Evolutionary conservation across 495 filamentous ascomycete genomes (phyloP), one percentile per base, ranked within the genome.

Genomic region (Penicillium waksmanii): DNA sequence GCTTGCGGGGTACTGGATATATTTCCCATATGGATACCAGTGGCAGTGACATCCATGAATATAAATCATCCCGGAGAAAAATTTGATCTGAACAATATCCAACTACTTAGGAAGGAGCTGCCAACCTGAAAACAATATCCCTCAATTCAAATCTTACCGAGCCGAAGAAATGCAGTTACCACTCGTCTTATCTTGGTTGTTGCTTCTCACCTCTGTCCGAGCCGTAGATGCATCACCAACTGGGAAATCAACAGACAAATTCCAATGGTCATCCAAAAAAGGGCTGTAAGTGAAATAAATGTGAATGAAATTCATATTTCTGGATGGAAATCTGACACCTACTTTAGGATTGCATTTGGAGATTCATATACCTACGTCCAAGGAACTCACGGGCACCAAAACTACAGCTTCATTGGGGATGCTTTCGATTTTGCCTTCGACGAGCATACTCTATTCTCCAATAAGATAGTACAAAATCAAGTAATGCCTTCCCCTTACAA

Each of bases 341-440:
- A 19, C 5, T 13, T 27, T 50, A 49, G 3, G 25, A 47, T 82
- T 58, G 77, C 79, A n/a, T 84, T 84, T 57, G 82, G 80, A 15
- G 80, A 84, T 58, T 80, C 77, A n/a, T 84, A 84, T 55, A 82
- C 81, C 17, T 84, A 77, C 53, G 75, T 83, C 21, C 80, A 83
- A 67, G 82, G 81, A 17, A 81, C 76, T 6, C 61, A 65, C 46
- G 82, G 81, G 3, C 73, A 66, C 52, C 66, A 74, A 27, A 80
- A 81, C 64, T 83, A 60, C 57, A 77, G 74, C 55, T 84, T 82
- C 67, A 82, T 84, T 23, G 79, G 79, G 18, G 75, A 79, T 61
- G 61, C 66, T 31, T 58, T 76, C 46, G 58, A 78, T 54, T 68
- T 75, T 36, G 56, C 69, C 50, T 82, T 76, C 47, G 73, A 70